A percentile compares a stretch with the other conserved stretches of the same genome.
Evolutionary conservation across 2,329 filamentous ascomycete genomes (phyloP).

Genomic region (Fusarium tanahbumbuense): DNA sequence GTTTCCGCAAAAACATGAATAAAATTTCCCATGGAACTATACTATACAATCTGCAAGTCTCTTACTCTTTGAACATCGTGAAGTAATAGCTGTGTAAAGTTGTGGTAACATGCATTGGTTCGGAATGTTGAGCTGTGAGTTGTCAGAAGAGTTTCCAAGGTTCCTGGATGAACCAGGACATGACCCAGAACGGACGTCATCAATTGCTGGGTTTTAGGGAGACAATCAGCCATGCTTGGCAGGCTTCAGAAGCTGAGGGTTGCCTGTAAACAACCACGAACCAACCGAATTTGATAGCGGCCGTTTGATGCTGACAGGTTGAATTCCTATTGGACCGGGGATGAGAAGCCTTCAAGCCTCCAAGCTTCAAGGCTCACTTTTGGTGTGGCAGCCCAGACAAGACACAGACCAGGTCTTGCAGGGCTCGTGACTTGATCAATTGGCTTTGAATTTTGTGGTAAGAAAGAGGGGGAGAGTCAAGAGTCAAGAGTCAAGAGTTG

Average conservation of each 20-base stretch:
- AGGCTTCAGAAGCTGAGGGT: slow-evolving; percentile 14
- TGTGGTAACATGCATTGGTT: neutral
- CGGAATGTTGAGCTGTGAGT: slow-evolving; percentile 26
- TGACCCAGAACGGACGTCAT: slow-evolving; percentile 35
- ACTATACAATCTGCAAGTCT: slow-evolving; percentile 5
- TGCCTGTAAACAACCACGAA: slow-evolving; percentile 15
- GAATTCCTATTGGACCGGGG: slow-evolving; percentile 24
- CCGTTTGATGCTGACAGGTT: slow-evolving; percentile 27
- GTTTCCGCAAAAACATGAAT: slow-evolving; percentile 46
- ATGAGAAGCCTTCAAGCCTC: slow-evolving; percentile 10
- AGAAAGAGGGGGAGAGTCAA: neutral
- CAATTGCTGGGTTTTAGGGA: slow-evolving; percentile 5
- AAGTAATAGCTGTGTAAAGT: slow-evolving; percentile 6
- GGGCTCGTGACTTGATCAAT: slow-evolving; percentile 35
- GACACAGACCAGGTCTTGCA: slow-evolving; percentile 26
- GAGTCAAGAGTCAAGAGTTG: neutral
- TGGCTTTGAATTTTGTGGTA: slow-evolving; percentile 8
- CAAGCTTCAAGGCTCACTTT: neutral
- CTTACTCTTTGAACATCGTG: neutral
- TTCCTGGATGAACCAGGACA: slow-evolving; percentile 33
- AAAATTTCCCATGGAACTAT: slow-evolving; percentile 34
- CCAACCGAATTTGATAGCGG: slow-evolving; percentile 21
- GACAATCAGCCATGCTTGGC: neutral
- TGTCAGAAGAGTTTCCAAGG: slow-evolving; percentile 26
- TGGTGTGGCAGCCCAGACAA: slow-evolving; percentile 29